Evolutionary conservation across 140 eudicot genomes (phyloP).

Genomic region (Oenanthe javanica): DNA sequence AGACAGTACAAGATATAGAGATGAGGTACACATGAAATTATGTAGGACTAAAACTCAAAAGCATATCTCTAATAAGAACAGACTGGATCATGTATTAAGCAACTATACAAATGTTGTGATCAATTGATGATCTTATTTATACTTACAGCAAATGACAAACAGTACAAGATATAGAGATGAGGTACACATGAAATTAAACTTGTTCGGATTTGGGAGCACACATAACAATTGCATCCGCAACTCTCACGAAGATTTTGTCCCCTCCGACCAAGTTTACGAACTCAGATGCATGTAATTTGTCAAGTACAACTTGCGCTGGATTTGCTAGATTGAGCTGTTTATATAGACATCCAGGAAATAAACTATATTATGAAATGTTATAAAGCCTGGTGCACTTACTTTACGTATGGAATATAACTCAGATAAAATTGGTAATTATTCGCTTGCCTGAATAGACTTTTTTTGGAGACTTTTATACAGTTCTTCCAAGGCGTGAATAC

Average conservation of each 20-base stretch:
- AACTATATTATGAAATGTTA: neutral
- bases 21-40: neutral
- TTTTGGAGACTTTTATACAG: constrained; percentile 40
- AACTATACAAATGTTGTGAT: neutral
- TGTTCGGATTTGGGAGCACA: constrained; percentile 59
- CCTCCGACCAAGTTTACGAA: constrained; percentile 48
- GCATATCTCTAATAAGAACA: neutral
- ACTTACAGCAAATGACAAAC: neutral
- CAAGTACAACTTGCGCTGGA: constrained; percentile 65
- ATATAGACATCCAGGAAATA: neutral
- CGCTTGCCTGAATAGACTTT: constrained; percentile 44
- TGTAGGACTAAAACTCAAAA: neutral
- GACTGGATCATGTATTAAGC: neutral
- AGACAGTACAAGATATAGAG: neutral
- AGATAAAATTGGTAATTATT: neutral
- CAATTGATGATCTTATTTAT: neutral
- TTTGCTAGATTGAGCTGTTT: constrained; percentile 64
- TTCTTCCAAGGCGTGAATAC: constrained; percentile 81
- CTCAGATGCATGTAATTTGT: constrained; percentile 60
- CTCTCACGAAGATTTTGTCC: constrained; percentile 60
- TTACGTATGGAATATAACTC: neutral
- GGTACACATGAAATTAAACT: constrained; percentile 23
- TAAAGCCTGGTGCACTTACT: neutral
- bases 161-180: neutral
- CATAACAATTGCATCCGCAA: constrained; percentile 58